Base-by-base conservation (phyloP, 805 yeast species). In the Candida ponderosae region DNA sequence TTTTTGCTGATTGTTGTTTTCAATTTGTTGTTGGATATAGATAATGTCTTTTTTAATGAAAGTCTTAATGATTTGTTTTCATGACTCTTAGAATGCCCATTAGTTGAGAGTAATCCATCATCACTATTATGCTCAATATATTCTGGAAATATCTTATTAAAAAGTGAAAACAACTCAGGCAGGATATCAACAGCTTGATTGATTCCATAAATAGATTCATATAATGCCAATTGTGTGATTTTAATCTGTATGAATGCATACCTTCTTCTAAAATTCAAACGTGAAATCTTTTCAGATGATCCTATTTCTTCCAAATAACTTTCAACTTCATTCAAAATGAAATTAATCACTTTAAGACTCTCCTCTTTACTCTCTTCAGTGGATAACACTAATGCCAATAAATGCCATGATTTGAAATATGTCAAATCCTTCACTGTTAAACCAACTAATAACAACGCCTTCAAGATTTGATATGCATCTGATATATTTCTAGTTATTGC, bases 141-240 rank as follows among this genome's bases (percentile, higher is more conserved):
- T 13, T 63, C 63, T 39, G 38, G 40, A 39, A 74, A 81, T 24
- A 81, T 57, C 20, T 57, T 64, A 34, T 74, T 68, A 47, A 70
- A 80, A 10, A 81, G 53, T 10, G 65, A 70, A 46, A 87, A 81
- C 8, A 85, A 67, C 32, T 75, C 86, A 2, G 83, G 73, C n/a
- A 88, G 53, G 35, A 68, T 64, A 31, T 79, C 85, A 41, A 85
- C 54, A 1, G 87, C 76, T 31, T 72, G 72, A 21, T 68, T 63
- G 1, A 69, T 58, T 6, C 87, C 90, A 39, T 72, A 66, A 4
- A 73, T 62, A 6, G 74, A 67, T 48, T 82, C 88, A 36, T 76
- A 60, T n/a, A 86, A 62, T 2, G 85, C 76, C 28, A 87, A 60
- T 48, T 81, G 85, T 0, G 95, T 81, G 58, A 83, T 66, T 47